Percentiles rank a stretch among this genome's conserved stretches.
phyloP scores from a whole-genome alignment of 352 stramenopile species.

The Phytophthora brassicae region DNA sequence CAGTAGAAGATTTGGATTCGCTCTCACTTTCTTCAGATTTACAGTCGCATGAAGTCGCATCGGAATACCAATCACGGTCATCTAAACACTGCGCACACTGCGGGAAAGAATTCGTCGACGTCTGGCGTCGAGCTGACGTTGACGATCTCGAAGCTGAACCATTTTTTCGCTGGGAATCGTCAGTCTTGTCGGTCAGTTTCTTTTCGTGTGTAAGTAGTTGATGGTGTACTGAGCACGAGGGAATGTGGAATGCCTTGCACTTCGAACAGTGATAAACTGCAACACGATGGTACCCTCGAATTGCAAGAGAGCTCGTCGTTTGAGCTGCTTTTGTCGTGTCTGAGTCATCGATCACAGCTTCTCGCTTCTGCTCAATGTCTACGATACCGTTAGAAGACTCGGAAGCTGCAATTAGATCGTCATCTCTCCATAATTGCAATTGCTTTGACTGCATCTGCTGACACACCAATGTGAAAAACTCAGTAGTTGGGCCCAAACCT shows the following conservation, averaged over 20 bases:
- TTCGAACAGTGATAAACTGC: slow-evolving; percentile 58
- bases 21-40: slow-evolving; percentile 7
- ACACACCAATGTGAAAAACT: slow-evolving; percentile 79
- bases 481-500: slow-evolving; percentile 69
- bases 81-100: slow-evolving; percentile 64
- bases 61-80: slow-evolving; percentile 41
- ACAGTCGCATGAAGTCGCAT: slow-evolving; percentile 38
- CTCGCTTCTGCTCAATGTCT: slow-evolving; percentile 21
- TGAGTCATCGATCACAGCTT: slow-evolving; percentile 12
- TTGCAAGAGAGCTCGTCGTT: slow-evolving; percentile 31
- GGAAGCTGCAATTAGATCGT: slow-evolving; percentile 20
- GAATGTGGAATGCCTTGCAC: slow-evolving; percentile 55
- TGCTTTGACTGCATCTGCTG: slow-evolving; percentile 66
- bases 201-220: slow-evolving; percentile 62
- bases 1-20: slow-evolving; percentile 9
- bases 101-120: slow-evolving; percentile 31
- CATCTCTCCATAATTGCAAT: slow-evolving; percentile 62
- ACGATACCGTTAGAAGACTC: slow-evolving; percentile 3
- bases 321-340: slow-evolving; percentile 1
- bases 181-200: slow-evolving; percentile 14
- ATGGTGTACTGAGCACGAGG: slow-evolving; percentile 47
- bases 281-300: slow-evolving; percentile 74
- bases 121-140: slow-evolving; percentile 1
- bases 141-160: not conserved
- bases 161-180: slow-evolving; percentile 3